Evolutionary conservation across 164 flowering plant genomes (phyloP), one percentile per base, ranked within the genome.

Genomic region (Euptelea pleiosperma): DNA sequence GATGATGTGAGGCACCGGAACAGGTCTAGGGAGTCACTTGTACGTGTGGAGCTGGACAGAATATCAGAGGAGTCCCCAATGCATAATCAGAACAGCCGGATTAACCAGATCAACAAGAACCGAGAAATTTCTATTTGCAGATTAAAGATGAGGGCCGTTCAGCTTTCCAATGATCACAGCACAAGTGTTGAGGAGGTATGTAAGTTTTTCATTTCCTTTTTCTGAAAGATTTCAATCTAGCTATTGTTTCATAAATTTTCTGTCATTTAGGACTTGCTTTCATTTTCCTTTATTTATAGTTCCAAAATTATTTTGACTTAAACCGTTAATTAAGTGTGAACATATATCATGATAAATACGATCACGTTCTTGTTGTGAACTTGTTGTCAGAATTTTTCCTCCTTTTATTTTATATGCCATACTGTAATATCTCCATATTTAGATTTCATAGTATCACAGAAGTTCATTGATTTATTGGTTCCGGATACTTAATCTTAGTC

Each of bases 161-260:
- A 83, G 70, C 81, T 83, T 52, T 75, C 89, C 29, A 74, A 70
- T n/a, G 86, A 83, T 65, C 89, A 83, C 56, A 79, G 86, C 65
- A 83, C 89, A 47, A 76, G 74, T 64, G 46, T 79, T 43, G 81
- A 81, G 68, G 79, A 83, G 82, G 89, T 79, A 54, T 31, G 64
- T 34, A 44, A 22, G 1, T 8, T 46, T 50, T 41, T 36, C 47
- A 37, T 57, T 31, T 12, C 3, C 28, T 51, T 52, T 12, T 9
- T 55, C 12, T 8, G 14, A 24, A 21, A 33, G 49, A 15, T n/a
- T 52, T 52, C 26, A 12, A 9, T 44, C 29, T 11, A 40, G 15
- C 8, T 30, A 11, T 49, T 22, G n/a, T 47, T 56, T 40, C 56
- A 47, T 48, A 9, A 34, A 43, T 19, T 47, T 28, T 33, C 45